Evolutionary conservation across 2,329 filamentous ascomycete species (phyloP), one percentile per base, ranked within the genome.

Genomic region (Ophiocordyceps sinensis): DNA sequence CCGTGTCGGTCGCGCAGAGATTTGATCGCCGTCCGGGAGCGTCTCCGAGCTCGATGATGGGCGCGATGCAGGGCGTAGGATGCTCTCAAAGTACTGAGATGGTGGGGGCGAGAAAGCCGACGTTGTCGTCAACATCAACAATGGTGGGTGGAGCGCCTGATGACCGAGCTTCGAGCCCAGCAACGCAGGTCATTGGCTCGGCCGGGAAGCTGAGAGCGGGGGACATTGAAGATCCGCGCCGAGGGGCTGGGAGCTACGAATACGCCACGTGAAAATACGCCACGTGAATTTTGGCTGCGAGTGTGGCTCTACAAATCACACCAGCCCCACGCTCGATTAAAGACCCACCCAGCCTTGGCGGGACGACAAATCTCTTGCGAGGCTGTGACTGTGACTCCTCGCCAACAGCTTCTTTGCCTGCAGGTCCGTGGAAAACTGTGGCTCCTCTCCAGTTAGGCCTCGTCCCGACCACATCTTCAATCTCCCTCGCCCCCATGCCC

Each of bases 401-500:
- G 23, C 23, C 23, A 9, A 26, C 23, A 26, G 23, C 23, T 26
- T 26, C 23, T 2, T 6, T 9, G 9, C 23, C 23, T 26, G 3
- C 19, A 19, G 19, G 19, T 19, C 19, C 23, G 12, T 17, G 7
- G 41, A 28, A 39, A 32, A 37, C 42, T 41, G 34, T 42, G 44
- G 44, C 42, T 45, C 44, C 34, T 45, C 10, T 12, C 19, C 5
- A 35, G 32, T 7, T 35, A 14, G n/a, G 23, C 23, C 5, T 26
- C 13, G 14, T 39, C 38, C 12, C 19, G 19, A 5, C 29, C 30
- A 15, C 14, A 9, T 6, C n/a, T 26, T 30, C 5, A 31, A 7
- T 14, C 9, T 35, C 29, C 17, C 29, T 32, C 38, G 26, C 28
- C 38, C 26, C 19, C 35, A 87, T 88, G 83, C 83, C 83, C 53